phyloP scores from a whole-genome alignment of 139 green algal species.

The Tetradesmus obliquus region DNA sequence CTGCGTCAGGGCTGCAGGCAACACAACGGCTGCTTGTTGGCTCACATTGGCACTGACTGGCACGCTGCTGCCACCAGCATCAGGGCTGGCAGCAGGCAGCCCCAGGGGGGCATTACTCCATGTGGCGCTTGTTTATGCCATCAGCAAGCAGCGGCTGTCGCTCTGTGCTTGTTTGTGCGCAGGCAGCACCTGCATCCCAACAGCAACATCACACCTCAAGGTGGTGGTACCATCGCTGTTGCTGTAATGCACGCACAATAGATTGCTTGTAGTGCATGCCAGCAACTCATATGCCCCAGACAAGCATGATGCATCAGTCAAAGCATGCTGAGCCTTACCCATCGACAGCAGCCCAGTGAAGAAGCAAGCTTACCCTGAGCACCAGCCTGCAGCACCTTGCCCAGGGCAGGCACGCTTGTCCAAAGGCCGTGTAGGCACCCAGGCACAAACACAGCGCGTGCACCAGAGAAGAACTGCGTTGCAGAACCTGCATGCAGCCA shows the following conservation, averaged over 20 bases:
- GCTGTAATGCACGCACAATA: background rate
- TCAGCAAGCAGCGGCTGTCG: background rate
- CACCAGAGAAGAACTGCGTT: background rate
- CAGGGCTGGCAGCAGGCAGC: background rate
- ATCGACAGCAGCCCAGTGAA: background rate
- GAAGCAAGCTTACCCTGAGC: background rate
- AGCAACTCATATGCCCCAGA: background rate
- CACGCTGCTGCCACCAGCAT: no score
- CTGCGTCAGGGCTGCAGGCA: no score
- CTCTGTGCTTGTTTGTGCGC: background rate
- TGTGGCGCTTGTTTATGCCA: background rate
- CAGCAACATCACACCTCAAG: background rate
- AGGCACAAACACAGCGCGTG: background rate
- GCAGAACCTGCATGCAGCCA: background rate
- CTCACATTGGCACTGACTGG: no score
- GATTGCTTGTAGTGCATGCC: background rate
- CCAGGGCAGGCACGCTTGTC: background rate
- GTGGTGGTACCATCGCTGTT: background rate
- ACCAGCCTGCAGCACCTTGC: background rate
- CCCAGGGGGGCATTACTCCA: background rate
- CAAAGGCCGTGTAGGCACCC: background rate
- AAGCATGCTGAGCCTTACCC: background rate
- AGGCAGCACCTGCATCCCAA: slow-evolving; percentile 3
- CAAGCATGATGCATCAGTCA: background rate
- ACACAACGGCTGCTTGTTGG: no score